Percentiles rank a stretch among this genome's conserved stretches.
Evolutionary conservation across 306 rosid genomes (phyloP).

Genomic region (Acmispon strigosus): DNA sequence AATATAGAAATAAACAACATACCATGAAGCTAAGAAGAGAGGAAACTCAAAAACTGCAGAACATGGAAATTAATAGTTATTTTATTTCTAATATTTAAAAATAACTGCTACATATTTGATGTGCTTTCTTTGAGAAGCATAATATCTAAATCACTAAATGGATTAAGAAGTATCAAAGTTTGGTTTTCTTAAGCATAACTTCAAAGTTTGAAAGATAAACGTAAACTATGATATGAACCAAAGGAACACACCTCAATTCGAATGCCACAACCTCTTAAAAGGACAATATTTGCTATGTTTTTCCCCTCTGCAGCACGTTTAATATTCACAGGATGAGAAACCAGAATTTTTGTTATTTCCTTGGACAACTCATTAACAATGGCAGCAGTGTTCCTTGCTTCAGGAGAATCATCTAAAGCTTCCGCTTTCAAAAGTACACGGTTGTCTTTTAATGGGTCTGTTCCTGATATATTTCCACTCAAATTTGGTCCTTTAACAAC

Average conservation of each 20-base stretch:
- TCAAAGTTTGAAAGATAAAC: conserved; percentile 6
- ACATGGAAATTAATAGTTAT: neutral
- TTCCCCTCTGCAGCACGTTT: conserved; percentile 83
- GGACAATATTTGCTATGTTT: conserved; percentile 83
- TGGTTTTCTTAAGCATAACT: neutral
- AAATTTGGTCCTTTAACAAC: conserved; percentile 87
- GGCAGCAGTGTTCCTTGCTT: conserved; percentile 75
- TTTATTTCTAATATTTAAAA: neutral
- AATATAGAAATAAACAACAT: neutral
- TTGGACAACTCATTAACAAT: conserved; percentile 84
- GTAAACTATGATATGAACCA: neutral
- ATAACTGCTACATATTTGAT: neutral
- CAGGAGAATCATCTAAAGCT: conserved; percentile 74
- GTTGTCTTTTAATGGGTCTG: conserved; percentile 90
- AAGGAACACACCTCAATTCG: conserved; percentile 74
- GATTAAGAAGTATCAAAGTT: neutral
- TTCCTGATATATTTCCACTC: conserved; percentile 95
- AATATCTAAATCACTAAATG: neutral
- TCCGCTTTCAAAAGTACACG: conserved; percentile 86
- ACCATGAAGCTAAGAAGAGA: neutral
- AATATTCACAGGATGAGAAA: conserved; percentile 79
- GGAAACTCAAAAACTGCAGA: neutral
- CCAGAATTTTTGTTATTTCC: conserved; percentile 78
- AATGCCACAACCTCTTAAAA: conserved; percentile 91
- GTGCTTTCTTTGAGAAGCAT: neutral